These are phyloP conservation scores for Amanita jacksonii DNA, from an alignment of 768 basidiomycete species.

Conservation along the genomic window DNA sequence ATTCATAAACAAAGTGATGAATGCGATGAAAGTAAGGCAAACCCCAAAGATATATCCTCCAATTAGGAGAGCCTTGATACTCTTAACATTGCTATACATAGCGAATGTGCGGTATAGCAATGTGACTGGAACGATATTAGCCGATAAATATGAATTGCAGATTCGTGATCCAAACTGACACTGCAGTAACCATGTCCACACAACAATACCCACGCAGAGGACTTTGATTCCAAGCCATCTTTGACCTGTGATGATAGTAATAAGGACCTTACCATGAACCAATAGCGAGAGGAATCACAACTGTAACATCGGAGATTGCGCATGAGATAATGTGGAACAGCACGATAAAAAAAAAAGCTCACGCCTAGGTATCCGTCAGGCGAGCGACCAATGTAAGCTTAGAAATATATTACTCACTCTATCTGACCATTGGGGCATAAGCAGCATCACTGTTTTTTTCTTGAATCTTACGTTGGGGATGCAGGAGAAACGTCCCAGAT, in stretches of 20 bases:
- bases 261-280: neutral
- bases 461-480: too few species aligned
- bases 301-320: too few species aligned
- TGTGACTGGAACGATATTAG: slow-evolving; percentile 11
- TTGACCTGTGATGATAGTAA: slow-evolving; percentile 11
- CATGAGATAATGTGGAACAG: too few species aligned
- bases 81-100: slow-evolving; percentile 13
- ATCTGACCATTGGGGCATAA: neutral
- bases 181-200: slow-evolving; percentile 19
- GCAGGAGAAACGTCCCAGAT: neutral
- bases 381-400: neutral
- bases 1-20: slow-evolving; percentile 6
- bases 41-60: slow-evolving; percentile 13
- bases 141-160: neutral
- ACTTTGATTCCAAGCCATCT: slow-evolving; percentile 15
- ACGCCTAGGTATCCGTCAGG: slow-evolving; percentile 4
- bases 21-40: slow-evolving; percentile 11
- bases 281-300: neutral
- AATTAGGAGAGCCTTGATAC: slow-evolving; percentile 9
- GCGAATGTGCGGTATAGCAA: slow-evolving; percentile 20
- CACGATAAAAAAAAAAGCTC: neutral
- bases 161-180: slow-evolving; percentile 13
- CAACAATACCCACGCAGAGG: slow-evolving; percentile 14
- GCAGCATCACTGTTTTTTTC: neutral
- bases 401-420: slow-evolving; percentile 1